Conservation (phyloP, 305 asterid genomes). For the Fraxinus xanthoxyloides region DNA sequence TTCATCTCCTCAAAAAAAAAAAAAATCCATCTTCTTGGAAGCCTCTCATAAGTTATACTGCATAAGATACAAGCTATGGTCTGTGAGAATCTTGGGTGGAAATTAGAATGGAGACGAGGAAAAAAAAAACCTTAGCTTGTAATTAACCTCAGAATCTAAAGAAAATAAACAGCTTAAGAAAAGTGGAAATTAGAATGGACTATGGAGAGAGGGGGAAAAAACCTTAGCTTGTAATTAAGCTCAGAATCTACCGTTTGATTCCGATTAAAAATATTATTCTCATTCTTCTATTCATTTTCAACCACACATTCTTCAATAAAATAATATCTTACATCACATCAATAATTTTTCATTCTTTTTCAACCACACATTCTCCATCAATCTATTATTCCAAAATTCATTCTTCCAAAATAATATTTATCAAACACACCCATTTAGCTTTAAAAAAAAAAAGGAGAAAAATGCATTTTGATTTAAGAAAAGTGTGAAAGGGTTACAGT, state of each 20-base stretch:
- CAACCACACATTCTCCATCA: too few relatives aligned
- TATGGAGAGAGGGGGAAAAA: too few relatives aligned
- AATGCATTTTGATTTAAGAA: neutral
- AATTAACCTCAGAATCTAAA: slow-evolving; percentile 13
- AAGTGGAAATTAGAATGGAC: neutral
- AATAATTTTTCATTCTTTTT: too few relatives aligned
- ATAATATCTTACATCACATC: too few relatives aligned
- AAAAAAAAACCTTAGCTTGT: neutral
- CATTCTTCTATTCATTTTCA: too few relatives aligned
- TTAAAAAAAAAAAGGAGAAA: neutral
- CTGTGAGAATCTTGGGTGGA: slow-evolving; percentile 12
- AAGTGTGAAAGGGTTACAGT: neutral
- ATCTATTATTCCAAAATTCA: too few relatives aligned
- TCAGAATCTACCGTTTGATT: too few relatives aligned
- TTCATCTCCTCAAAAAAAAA: neutral
- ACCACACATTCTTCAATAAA: too few relatives aligned
- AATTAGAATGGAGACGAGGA: neutral
- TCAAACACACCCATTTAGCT: too few relatives aligned
- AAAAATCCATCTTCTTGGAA: neutral
- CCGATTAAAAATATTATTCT: too few relatives aligned
- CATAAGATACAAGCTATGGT: slow-evolving; percentile 35
- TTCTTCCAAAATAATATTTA: too few relatives aligned
- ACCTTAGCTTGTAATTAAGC: neutral
- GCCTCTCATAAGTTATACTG: slow-evolving; percentile 12
- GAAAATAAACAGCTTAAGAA: neutral